These are phyloP conservation scores for Trichoderma sp. DNA, from an alignment of 2,329 filamentous ascomycete species.

Conservation along the genomic window DNA sequence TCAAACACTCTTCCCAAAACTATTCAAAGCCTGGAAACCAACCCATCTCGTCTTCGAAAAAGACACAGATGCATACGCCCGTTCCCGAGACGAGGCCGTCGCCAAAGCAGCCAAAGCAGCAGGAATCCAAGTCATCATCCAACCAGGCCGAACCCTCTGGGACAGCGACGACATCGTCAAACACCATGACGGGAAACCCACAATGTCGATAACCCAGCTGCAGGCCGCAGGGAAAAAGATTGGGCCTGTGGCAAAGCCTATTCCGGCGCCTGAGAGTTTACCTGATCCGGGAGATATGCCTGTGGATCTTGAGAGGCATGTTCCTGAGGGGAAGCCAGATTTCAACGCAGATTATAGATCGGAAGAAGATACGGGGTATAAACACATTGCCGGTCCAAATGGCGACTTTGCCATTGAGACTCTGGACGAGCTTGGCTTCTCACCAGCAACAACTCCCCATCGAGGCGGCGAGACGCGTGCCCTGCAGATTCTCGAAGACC, in stretches of 20 bases:
- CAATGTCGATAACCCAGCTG: constrained; percentile 71
- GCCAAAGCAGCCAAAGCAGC: constrained; percentile 58
- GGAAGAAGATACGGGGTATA: constrained; percentile 56
- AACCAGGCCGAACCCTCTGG: constrained; percentile 67
- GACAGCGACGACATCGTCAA: constrained; percentile 69
- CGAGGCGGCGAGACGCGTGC: constrained; percentile 69
- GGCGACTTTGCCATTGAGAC: constrained; percentile 70
- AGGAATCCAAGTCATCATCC: constrained; percentile 66
- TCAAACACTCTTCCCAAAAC: constrained; percentile 67
- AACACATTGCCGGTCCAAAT: constrained; percentile 61
- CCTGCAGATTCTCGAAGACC: constrained; percentile 54
- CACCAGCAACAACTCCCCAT: constrained; percentile 63
- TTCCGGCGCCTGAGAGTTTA: constrained; percentile 56
- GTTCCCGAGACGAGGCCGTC: constrained; percentile 61
- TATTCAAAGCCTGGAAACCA: constrained; percentile 71
- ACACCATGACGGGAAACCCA: constrained; percentile 65
- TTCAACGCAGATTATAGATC: constrained; percentile 58
- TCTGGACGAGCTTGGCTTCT: constrained; percentile 67
- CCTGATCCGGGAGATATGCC: constrained; percentile 65
- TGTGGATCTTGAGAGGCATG: constrained; percentile 56
- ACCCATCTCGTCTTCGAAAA: constrained; percentile 78
- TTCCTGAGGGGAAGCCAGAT: constrained; percentile 52
- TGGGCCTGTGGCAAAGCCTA: constrained; percentile 59
- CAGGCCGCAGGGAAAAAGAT: constrained; percentile 61
- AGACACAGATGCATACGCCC: constrained; percentile 72